Percentiles rank a stretch among this genome's conserved stretches.
Evolutionary conservation across 768 basidiomycete species (phyloP).

Genomic region (Gymnopilus junonius): DNA sequence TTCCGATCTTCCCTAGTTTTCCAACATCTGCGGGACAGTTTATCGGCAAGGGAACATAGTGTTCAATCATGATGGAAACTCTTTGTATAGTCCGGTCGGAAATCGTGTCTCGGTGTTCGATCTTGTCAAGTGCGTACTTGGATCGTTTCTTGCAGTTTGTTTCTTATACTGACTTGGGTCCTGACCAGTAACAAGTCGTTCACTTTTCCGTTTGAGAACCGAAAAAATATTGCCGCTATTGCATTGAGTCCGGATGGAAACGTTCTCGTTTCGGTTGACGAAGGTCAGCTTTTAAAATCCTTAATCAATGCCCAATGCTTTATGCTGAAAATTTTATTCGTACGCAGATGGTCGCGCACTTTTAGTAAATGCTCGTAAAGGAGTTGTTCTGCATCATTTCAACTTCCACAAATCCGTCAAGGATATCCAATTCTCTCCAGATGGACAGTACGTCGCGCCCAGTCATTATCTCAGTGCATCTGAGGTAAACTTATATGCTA

Average conservation of each 20-base stretch:
- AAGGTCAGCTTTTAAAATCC: slow-evolving; percentile 56
- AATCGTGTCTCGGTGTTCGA: slow-evolving; percentile 98
- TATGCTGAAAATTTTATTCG: not conserved
- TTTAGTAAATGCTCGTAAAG: slow-evolving; percentile 88
- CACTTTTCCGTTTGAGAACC: slow-evolving; percentile 91
- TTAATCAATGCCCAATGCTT: not conserved
- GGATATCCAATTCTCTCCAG: slow-evolving; percentile 88
- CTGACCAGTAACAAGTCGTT: slow-evolving; percentile 84
- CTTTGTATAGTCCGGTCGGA: slow-evolving; percentile 91
- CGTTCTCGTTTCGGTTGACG: slow-evolving; percentile 89
- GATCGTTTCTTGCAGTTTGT: not conserved
- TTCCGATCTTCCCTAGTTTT: slow-evolving; percentile 57
- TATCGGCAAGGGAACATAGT: slow-evolving; percentile 93
- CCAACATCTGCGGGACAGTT: slow-evolving; percentile 95
- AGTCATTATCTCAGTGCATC: not conserved
- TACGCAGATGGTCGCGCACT: slow-evolving; percentile 86
- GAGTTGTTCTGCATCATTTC: slow-evolving; percentile 90
- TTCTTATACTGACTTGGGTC: not conserved
- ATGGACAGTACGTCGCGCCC: slow-evolving; percentile 73
- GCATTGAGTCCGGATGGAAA: slow-evolving; percentile 92
- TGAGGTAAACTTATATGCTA: slow-evolving; percentile 28
- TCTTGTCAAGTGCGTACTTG: slow-evolving; percentile 83
- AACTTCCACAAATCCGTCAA: slow-evolving; percentile 91
- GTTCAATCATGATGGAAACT: slow-evolving; percentile 94
- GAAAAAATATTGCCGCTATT: slow-evolving; percentile 89